Evolutionary conservation across 2,329 filamentous ascomycete genomes (phyloP), one percentile per base, ranked within the genome.

Genomic region (Aphanoascus verrucosus): DNA sequence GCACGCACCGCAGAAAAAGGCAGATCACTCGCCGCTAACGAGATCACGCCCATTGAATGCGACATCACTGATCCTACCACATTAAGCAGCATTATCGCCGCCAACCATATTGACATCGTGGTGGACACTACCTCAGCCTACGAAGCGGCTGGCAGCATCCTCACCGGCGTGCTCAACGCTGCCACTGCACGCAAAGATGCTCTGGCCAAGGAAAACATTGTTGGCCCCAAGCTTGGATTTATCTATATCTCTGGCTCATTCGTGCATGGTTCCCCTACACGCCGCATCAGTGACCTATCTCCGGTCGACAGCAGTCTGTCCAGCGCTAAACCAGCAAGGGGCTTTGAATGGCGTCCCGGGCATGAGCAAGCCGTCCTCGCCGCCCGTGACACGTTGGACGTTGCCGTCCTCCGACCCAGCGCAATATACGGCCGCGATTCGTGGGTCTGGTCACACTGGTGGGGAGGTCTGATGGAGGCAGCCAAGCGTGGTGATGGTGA

Each of bases 181-280:
- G 63, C 59, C 11, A 43, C 31, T 44, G 59, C 59, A 19, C 57
- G 59, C 23, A 56, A 64, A 7, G 58, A 57, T 15, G 54, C 56
- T 17, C 52, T 54, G 5, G 34, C 57, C 20, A 56, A 55, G 14
- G 59, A 57, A 1, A 60, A 59, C 3, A 48, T 62, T 0, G 47
- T 44, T 7, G 57, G 57, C 19, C 65, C 63, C 12, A 73, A 72
- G 55, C 54, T 72, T 1, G 69, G 66, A 2, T 71, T 65, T 32
- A 62, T 71, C 38, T 71, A 70, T 31, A 61, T 61, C 37, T 69
- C 66, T 8, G 68, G 69, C 2, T 62, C 61, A 0, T 72, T 68
- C 68, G 63, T 71, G 1, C 66, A 71, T 50, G 69, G 69, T 1
- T 67, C 63, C 0, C 60, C 59, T 3, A 37, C 57, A 3, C 49